Conservation (phyloP, 2,329 filamentous ascomycete genomes). For the Trichoderma polysporum region DNA sequence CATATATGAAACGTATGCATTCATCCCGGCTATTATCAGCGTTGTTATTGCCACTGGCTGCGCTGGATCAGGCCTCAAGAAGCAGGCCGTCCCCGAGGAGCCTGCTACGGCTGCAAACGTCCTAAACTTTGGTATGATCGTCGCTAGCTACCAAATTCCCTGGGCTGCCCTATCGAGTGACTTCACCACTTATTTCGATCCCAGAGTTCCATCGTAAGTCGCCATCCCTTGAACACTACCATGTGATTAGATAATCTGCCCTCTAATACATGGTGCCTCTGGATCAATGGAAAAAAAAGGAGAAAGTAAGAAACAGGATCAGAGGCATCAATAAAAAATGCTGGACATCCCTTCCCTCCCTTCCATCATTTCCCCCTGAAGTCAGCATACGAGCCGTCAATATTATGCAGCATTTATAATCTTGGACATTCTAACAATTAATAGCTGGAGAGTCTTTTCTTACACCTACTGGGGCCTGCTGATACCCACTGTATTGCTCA, state of each 20-base stretch:
- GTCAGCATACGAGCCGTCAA: neutral
- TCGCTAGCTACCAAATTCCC: slow-evolving; percentile 63
- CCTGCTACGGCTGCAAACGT: slow-evolving; percentile 47
- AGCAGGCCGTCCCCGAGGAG: slow-evolving; percentile 45
- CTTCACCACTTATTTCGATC: slow-evolving; percentile 60
- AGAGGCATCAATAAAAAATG: neutral
- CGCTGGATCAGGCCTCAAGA: slow-evolving; percentile 48
- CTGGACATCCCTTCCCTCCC: neutral
- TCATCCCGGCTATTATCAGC: slow-evolving; percentile 54
- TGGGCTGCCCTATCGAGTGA: slow-evolving; percentile 60
- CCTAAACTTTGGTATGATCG: slow-evolving; percentile 58
- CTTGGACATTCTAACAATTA: slow-evolving; percentile 2
- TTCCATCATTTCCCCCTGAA: neutral
- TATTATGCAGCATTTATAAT: neutral
- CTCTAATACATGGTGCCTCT: neutral
- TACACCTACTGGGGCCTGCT: slow-evolving; percentile 59
- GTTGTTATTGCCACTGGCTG: slow-evolving; percentile 56
- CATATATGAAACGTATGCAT: slow-evolving; percentile 58
- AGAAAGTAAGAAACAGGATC: neutral
- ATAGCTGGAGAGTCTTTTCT: slow-evolving; percentile 47
- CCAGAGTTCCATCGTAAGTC: slow-evolving; percentile 51
- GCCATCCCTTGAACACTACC: neutral
- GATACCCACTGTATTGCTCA: slow-evolving; percentile 56
- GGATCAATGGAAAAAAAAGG: neutral
- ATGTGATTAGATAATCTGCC: neutral